These are phyloP conservation scores for Diaporthe humulicola DNA, from an alignment of 2,329 filamentous ascomycete species.

Conservation along the genomic window DNA sequence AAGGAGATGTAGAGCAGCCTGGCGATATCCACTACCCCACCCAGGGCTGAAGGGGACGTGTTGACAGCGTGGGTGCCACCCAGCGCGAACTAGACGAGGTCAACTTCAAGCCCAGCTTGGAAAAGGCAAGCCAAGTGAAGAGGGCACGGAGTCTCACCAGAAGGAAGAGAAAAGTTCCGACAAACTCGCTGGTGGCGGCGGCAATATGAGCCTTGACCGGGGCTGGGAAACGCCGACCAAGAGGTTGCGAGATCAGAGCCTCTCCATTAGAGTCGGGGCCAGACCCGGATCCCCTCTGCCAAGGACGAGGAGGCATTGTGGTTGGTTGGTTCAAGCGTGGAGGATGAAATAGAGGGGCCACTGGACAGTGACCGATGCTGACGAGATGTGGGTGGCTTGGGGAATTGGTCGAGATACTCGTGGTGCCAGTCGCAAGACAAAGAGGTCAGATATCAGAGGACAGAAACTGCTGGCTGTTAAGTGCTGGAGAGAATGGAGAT, in stretches of 20 bases:
- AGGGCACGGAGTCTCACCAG: slow-evolving; percentile 48
- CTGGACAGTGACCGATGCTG: not conserved
- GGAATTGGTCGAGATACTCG: not conserved
- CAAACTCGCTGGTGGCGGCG: slow-evolving; percentile 63
- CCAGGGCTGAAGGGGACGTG: slow-evolving; percentile 39
- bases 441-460: not conserved
- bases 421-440: not conserved
- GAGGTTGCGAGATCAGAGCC: slow-evolving; percentile 23
- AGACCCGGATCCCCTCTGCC: slow-evolving; percentile 21
- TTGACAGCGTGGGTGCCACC: slow-evolving; percentile 47
- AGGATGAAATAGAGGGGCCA: not conserved
- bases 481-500: not conserved
- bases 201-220: slow-evolving; percentile 51
- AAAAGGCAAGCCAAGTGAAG: not conserved
- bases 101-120: not conserved
- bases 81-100: slow-evolving; percentile 44
- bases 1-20: slow-evolving; percentile 63
- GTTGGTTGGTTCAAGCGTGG: not conserved
- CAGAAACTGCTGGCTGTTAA: not conserved
- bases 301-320: slow-evolving; percentile 39
- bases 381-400: not conserved
- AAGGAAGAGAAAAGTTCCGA: slow-evolving; percentile 67
- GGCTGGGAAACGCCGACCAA: slow-evolving; percentile 23
- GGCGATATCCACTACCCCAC: slow-evolving; percentile 48
- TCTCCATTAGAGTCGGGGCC: slow-evolving; percentile 32